phyloP scores from a whole-genome alignment of 225 moss, liverwort and hornwort genomes.

The Marchantia polymorpha region DNA sequence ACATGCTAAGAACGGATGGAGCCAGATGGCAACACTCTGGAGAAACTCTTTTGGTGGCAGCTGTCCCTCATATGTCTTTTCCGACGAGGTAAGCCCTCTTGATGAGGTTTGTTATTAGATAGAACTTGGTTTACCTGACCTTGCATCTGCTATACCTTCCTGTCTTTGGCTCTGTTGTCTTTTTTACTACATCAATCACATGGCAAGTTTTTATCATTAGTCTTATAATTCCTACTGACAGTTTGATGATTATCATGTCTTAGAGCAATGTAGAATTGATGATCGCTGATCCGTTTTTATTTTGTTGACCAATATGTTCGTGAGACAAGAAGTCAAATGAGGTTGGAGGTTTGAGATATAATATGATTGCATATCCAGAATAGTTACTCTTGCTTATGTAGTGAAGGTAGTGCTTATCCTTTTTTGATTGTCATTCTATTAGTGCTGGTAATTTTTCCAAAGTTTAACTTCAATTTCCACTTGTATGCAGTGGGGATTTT shows the following conservation, averaged over 20 bases:
- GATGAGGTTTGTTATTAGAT: conserved; percentile 42
- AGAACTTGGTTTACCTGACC: conserved; percentile 33
- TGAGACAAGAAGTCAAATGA: background rate
- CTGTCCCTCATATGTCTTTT: conserved; percentile 35
- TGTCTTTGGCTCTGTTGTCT: conserved; percentile 23
- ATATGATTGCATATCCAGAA: background rate
- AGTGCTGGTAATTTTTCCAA: background rate
- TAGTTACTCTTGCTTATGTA: background rate
- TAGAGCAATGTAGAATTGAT: background rate
- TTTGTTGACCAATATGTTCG: background rate
- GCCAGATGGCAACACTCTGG: conserved; percentile 43
- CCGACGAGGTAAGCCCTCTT: conserved; percentile 49
- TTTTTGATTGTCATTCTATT: background rate
- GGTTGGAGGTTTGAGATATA: background rate
- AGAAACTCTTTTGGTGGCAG: conserved; percentile 45
- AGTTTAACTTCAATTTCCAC: background rate
- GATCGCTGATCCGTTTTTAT: conserved; percentile 1
- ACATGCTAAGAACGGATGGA: conserved; percentile 43
- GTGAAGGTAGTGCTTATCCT: background rate
- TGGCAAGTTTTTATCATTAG: conserved; percentile 8
- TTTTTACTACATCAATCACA: conserved; percentile 10
- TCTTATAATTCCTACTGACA: conserved; percentile 22
- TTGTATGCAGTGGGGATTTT: background rate
- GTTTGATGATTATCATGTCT: conserved; percentile 23
- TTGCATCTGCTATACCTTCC: conserved; percentile 22